Conservation (phyloP, 2,329 filamentous ascomycete species). For the Gaeumannomyces tritici region DNA sequence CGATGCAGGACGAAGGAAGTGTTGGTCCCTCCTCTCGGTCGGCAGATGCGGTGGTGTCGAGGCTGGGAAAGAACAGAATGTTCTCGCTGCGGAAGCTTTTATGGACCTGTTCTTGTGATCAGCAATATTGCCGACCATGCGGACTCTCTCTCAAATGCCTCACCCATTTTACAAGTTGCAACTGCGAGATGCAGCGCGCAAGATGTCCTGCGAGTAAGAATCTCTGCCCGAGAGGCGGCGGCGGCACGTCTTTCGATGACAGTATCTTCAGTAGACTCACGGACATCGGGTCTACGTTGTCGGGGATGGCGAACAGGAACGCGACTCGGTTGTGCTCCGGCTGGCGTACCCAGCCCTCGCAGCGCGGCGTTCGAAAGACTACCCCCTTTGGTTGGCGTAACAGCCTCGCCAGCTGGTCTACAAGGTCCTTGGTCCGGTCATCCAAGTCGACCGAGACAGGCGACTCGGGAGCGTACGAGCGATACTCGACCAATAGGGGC, state of each 20-base stretch:
- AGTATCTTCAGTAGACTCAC: not conserved
- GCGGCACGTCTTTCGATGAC: not conserved
- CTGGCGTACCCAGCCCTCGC: not conserved
- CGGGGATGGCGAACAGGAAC: not conserved
- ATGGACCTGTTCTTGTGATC: not conserved
- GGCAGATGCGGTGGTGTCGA: not conserved
- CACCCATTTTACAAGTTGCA: not conserved
- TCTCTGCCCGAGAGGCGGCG: not conserved
- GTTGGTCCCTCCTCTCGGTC: too few relatives aligned
- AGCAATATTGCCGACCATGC: too few relatives aligned
- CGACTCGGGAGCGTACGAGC: not conserved
- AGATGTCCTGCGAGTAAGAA: not conserved
- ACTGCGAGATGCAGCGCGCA: not conserved
- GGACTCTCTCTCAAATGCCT: not conserved
- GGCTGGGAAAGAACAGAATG: not conserved
- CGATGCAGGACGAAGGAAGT: not conserved
- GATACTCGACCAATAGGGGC: constrained; percentile 4
- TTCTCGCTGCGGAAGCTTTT: not conserved
- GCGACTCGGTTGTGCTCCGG: not conserved
- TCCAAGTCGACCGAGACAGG: not conserved
- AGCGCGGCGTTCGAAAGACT: not conserved
- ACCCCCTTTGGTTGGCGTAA: not conserved
- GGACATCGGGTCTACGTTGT: not conserved
- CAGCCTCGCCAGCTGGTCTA: not conserved
- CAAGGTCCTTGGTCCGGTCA: not conserved